Percentiles rank a stretch among this genome's conserved stretches.
These are phyloP conservation scores for Apiotrichum veenhuisii DNA, from an alignment of 1,284 basidiomycete species.

Conservation along the genomic window DNA sequence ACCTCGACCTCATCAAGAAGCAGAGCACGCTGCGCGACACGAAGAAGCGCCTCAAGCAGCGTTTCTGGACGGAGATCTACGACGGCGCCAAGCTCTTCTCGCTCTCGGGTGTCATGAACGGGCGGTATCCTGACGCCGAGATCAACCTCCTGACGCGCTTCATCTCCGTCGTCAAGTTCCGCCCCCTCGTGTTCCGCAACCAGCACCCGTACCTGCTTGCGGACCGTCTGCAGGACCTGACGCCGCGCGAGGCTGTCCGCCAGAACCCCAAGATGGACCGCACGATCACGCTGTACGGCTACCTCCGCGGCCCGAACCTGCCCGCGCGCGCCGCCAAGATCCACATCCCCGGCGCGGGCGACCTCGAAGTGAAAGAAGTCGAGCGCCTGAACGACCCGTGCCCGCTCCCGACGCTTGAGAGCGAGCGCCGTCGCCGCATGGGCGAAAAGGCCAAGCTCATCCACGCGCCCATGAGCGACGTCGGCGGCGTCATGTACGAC, in stretches of 20 bases:
- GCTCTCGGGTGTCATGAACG: slow-evolving; percentile 94
- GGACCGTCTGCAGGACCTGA: slow-evolving; percentile 93
- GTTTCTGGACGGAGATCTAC: slow-evolving; percentile 99
- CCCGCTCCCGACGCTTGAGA: slow-evolving; percentile 84
- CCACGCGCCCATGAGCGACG: slow-evolving; percentile 98
- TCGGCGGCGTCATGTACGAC: slow-evolving; percentile 95
- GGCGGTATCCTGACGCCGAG: slow-evolving; percentile 95
- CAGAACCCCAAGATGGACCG: slow-evolving; percentile 76
- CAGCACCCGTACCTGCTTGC: slow-evolving; percentile 91
- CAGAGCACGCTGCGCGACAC: slow-evolving; percentile 78
- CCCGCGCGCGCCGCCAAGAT: slow-evolving; percentile 72
- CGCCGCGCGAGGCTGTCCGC: slow-evolving; percentile 77
- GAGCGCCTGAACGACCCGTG: slow-evolving; percentile 85
- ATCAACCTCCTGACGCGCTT: slow-evolving; percentile 94
- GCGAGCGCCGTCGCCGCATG: slow-evolving; percentile 86
- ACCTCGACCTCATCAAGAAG: slow-evolving; percentile 96
- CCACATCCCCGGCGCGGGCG: slow-evolving; percentile 93
- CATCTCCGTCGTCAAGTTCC: slow-evolving; percentile 97
- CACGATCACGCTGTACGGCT: slow-evolving; percentile 89
- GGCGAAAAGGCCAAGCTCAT: slow-evolving; percentile 94
- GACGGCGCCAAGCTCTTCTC: slow-evolving; percentile 98
- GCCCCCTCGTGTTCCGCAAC: slow-evolving; percentile 94
- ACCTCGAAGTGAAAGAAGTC: slow-evolving; percentile 70
- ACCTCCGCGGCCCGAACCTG: slow-evolving; percentile 85
- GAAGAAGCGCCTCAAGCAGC: slow-evolving; percentile 93